Percentiles rank a stretch among this genome's conserved stretches.
These are phyloP conservation scores for Aspergillus uvarum DNA, from an alignment of 2,329 filamentous ascomycete species.

Conservation along the genomic window DNA sequence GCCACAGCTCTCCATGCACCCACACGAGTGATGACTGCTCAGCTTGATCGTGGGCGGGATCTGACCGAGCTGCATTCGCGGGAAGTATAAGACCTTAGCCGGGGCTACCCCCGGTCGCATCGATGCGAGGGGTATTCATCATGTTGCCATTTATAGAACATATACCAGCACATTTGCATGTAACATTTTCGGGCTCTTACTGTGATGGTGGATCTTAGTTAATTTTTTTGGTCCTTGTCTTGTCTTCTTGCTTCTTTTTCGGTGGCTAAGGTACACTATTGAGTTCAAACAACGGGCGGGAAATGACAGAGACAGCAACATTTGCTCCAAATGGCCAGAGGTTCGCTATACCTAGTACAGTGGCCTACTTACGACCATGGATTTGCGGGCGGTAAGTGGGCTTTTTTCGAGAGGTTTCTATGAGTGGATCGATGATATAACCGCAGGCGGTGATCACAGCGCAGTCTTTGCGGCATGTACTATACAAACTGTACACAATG, in stretches of 20 bases:
- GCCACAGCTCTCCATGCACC: conserved; percentile 11
- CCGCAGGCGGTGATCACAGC: not conserved
- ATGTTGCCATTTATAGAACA: not conserved
- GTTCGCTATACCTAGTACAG: too few relatives aligned
- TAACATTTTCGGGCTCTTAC: conserved; percentile 1
- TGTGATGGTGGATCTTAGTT: conserved; percentile 4
- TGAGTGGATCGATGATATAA: too few relatives aligned
- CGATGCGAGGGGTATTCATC: not conserved
- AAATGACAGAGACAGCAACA: too few relatives aligned
- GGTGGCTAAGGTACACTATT: too few relatives aligned
- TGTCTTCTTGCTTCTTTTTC: too few relatives aligned
- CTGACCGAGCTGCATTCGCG: conserved; percentile 22
- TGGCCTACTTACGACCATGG: too few relatives aligned
- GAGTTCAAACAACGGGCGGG: too few relatives aligned
- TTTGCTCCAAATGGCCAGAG: too few relatives aligned
- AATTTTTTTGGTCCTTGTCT: not conserved
- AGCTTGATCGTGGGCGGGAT: conserved; percentile 17
- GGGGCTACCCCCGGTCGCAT: not conserved
- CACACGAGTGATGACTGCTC: conserved; percentile 11
- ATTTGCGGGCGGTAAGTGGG: too few relatives aligned
- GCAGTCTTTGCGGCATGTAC: not conserved
- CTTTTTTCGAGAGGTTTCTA: too few relatives aligned
- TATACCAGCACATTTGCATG: not conserved
- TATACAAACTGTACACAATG: too few relatives aligned
- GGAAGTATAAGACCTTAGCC: conserved; percentile 6